phyloP scores from a whole-genome alignment of 805 yeast genomes.

The Lipomyces starkeyi region DNA sequence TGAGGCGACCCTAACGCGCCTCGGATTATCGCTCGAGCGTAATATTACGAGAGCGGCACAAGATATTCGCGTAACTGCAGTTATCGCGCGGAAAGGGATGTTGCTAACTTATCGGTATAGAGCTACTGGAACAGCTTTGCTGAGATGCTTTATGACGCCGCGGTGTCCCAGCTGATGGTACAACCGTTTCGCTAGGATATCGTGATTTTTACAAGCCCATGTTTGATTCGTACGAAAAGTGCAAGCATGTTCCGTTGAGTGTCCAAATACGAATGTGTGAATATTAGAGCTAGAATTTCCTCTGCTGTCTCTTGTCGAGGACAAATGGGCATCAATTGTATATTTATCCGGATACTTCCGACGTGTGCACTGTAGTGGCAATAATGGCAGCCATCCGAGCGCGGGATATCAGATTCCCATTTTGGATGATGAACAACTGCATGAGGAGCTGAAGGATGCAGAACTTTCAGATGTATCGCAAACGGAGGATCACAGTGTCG shows the following conservation, averaged over 20 bases:
- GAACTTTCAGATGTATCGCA: slow-evolving; percentile 1
- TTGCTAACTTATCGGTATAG: slow-evolving; percentile 6
- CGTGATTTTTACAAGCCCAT: background rate
- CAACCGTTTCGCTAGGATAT: background rate
- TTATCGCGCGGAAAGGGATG: background rate
- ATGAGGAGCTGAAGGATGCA: background rate
- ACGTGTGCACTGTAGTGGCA: background rate
- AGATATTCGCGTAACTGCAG: background rate
- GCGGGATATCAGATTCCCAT: slow-evolving; percentile 4
- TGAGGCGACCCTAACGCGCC: too few relatives aligned
- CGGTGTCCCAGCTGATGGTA: slow-evolving; percentile 1
- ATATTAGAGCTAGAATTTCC: slow-evolving; percentile 5
- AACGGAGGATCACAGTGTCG: background rate
- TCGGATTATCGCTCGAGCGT: background rate
- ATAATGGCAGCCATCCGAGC: background rate
- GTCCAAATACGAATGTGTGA: slow-evolving; percentile 7
- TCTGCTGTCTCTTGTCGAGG: slow-evolving; percentile 1
- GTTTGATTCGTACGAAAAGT: slow-evolving; percentile 3
- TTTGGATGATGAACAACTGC: slow-evolving; percentile 4
- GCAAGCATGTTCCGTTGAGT: background rate
- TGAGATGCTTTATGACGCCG: slow-evolving; percentile 5
- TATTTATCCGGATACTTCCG: slow-evolving; percentile 2
- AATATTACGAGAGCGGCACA: background rate
- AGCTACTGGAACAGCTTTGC: background rate
- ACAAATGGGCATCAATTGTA: slow-evolving; percentile 1